phyloP scores from a whole-genome alignment of 1,284 basidiomycete species.

The Ganoderma leucocontextum region DNA sequence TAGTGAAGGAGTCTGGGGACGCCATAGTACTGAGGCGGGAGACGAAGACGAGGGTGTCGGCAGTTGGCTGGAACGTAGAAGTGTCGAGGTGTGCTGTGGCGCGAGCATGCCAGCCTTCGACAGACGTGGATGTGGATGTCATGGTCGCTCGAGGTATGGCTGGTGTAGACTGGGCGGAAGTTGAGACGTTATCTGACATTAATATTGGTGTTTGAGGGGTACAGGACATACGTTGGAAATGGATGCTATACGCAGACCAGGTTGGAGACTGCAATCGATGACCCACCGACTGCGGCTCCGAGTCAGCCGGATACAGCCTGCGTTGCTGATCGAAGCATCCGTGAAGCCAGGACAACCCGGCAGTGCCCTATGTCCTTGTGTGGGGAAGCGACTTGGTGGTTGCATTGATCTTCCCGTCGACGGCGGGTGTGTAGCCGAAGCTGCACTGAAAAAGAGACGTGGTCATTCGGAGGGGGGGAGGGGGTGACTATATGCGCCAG shows the following conservation, averaged over 20 bases:
- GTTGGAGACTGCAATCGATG: background rate
- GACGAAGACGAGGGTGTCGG: background rate
- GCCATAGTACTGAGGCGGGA: background rate
- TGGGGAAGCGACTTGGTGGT: no score
- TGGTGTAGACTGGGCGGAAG: background rate
- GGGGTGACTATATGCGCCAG: no score
- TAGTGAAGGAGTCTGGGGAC: background rate
- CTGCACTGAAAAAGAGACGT: no score
- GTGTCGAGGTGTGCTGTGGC: background rate
- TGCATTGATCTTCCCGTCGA: no score
- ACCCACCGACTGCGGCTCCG: background rate
- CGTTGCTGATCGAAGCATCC: background rate
- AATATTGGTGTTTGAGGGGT: background rate
- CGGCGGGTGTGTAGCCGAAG: no score
- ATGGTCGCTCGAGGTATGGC: background rate
- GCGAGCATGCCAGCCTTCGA: slow-evolving; percentile 1
- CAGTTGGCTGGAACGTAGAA: background rate
- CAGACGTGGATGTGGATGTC: slow-evolving; percentile 1
- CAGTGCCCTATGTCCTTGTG: no score
- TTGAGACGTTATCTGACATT: background rate
- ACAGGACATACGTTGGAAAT: background rate
- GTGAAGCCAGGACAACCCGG: no score
- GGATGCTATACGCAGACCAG: background rate
- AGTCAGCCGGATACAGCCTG: background rate
- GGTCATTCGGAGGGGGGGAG: no score